These are phyloP conservation scores for Lachnellula willkommii DNA, from an alignment of 2,329 filamentous ascomycete genomes.

Conservation along the genomic window DNA sequence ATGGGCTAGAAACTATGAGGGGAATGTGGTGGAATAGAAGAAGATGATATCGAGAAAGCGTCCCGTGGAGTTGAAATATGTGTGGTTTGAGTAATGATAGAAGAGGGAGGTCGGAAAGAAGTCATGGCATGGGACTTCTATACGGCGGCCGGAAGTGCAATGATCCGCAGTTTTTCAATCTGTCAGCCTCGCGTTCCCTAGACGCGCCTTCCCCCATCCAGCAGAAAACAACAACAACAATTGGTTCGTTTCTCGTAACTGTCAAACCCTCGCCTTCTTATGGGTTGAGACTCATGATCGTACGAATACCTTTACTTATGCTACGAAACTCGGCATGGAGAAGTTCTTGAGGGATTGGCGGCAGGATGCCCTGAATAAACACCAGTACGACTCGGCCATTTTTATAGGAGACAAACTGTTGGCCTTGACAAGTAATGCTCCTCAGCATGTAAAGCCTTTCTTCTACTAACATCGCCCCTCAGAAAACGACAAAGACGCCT, in stretches of 20 bases:
- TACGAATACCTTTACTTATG: slow-evolving; percentile 5
- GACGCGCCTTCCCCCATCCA: slow-evolving; percentile 12
- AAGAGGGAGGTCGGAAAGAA: not conserved
- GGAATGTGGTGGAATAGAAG: not conserved
- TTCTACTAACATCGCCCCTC: slow-evolving; percentile 4
- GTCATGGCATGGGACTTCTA: not conserved
- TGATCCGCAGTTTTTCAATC: not conserved
- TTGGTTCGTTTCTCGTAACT: slow-evolving; percentile 1
- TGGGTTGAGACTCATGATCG: slow-evolving; percentile 4
- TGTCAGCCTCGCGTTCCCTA: slow-evolving; percentile 18
- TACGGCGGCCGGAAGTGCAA: not conserved
- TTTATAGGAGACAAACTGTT: slow-evolving; percentile 97
- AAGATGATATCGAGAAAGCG: not conserved
- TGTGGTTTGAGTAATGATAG: not conserved
- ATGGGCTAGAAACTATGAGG: slow-evolving; percentile 8
- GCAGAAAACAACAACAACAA: not conserved
- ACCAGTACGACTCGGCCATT: slow-evolving; percentile 93
- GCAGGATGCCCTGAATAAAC: slow-evolving; percentile 90
- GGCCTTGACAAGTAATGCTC: slow-evolving; percentile 76
- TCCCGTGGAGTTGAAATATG: not conserved
- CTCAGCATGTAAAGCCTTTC: not conserved
- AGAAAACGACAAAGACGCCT: slow-evolving; percentile 93
- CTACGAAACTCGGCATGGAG: slow-evolving; percentile 59
- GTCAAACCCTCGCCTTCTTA: not conserved
- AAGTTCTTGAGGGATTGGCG: slow-evolving; percentile 90